Percentiles rank a stretch among this genome's conserved stretches.
These are phyloP conservation scores for Quillaja saponaria DNA, from an alignment of 306 rosid species.

Conservation along the genomic window DNA sequence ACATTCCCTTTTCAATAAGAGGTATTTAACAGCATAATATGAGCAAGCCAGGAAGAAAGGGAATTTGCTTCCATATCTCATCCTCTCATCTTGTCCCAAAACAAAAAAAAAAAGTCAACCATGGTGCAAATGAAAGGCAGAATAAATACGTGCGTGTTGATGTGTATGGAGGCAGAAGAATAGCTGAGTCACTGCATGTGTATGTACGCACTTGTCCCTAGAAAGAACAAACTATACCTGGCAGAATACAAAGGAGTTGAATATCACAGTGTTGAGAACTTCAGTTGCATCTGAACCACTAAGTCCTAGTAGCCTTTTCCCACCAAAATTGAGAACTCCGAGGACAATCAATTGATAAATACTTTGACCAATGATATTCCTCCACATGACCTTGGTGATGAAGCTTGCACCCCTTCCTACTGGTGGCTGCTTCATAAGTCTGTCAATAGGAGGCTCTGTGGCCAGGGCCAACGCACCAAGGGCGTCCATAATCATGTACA, in stretches of 20 bases:
- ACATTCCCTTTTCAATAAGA: too few relatives aligned
- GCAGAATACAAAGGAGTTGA: constrained; percentile 91
- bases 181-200: too few relatives aligned
- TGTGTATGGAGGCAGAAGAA: too few relatives aligned
- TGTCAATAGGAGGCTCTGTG: constrained; percentile 89
- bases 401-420: constrained; percentile 67
- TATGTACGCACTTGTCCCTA: too few relatives aligned
- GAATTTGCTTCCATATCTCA: too few relatives aligned
- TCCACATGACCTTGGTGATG: constrained; percentile 91
- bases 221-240: constrained; percentile 58
- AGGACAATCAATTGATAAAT: constrained; percentile 78
- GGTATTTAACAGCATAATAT: too few relatives aligned
- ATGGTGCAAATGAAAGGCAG: too few relatives aligned
- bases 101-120: too few relatives aligned
- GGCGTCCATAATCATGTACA: constrained; percentile 97
- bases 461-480: constrained; percentile 97
- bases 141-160: too few relatives aligned
- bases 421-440: constrained; percentile 69
- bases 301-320: constrained; percentile 63
- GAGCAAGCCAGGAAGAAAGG: too few relatives aligned
- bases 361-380: constrained; percentile 93
- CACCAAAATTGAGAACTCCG: constrained; percentile 59
- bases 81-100: too few relatives aligned
- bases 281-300: constrained; percentile 63
- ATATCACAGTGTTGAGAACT: constrained; percentile 77